phyloP scores from a whole-genome alignment of 306 rosid species.

The Alnus glutinosa region DNA sequence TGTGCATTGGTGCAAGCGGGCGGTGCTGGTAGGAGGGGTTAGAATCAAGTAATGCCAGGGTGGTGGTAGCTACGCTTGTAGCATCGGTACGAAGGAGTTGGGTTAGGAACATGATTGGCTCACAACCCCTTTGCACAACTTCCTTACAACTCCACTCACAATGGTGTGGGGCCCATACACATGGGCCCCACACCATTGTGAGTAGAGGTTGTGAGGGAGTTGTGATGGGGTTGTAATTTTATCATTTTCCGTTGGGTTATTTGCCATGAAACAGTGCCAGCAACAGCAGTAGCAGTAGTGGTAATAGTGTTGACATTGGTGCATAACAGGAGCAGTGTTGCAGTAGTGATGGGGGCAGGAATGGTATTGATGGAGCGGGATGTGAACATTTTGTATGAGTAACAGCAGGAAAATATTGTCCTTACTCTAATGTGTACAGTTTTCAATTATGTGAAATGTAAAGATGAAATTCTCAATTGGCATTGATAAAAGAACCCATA shows the following conservation, averaged over 20 bases:
- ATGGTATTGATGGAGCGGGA: not conserved
- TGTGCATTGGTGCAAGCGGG: not conserved
- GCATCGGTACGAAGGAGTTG: not conserved
- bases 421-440: not conserved
- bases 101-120: not conserved
- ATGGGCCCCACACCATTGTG: too few relatives aligned
- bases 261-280: not conserved
- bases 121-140: too few relatives aligned
- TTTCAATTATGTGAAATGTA: not conserved
- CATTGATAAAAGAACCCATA: constrained; percentile 6
- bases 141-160: too few relatives aligned
- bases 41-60: not conserved
- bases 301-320: not conserved
- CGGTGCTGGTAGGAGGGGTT: not conserved
- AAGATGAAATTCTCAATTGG: constrained; percentile 8
- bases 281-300: not conserved
- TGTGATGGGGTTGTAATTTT: too few relatives aligned
- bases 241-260: not conserved
- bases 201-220: too few relatives aligned
- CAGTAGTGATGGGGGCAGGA: not conserved
- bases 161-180: too few relatives aligned
- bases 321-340: not conserved
- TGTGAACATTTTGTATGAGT: not conserved
- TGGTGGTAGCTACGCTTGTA: not conserved
- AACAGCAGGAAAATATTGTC: not conserved